Conservation (phyloP, 352 stramenopile genomes). For the Phytophthora kernoviae region DNA sequence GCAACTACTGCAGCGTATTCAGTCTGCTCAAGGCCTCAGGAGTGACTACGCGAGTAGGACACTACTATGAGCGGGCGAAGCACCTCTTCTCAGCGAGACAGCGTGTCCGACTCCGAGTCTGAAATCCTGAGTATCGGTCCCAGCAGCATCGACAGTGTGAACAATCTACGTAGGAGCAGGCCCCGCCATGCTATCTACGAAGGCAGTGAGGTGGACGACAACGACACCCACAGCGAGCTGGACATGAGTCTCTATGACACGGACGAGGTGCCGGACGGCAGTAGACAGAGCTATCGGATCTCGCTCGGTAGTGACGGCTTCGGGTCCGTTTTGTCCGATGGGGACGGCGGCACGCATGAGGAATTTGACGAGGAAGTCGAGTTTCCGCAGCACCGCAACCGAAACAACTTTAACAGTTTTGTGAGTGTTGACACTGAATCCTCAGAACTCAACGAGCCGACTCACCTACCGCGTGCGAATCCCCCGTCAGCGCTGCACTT, state of each 20-base stretch:
- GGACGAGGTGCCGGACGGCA: slow-evolving; percentile 39
- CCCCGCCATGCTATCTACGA: slow-evolving; percentile 32
- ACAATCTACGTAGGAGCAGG: slow-evolving; percentile 18
- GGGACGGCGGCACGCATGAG: slow-evolving; percentile 6
- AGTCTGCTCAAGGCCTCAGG: no score
- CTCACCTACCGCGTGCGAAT: neutral
- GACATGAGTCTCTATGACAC: slow-evolving; percentile 68
- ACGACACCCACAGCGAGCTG: slow-evolving; percentile 56
- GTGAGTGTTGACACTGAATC: slow-evolving; percentile 30
- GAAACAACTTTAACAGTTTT: slow-evolving; percentile 31
- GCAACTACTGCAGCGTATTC: neutral
- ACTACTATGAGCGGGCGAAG: slow-evolving; percentile 20
- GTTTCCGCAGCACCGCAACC: slow-evolving; percentile 17
- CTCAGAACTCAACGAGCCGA: slow-evolving; percentile 19
- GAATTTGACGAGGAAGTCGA: slow-evolving; percentile 20
- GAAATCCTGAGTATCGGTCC: slow-evolving; percentile 30
- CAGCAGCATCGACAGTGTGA: slow-evolving; percentile 24
- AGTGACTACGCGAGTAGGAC: no score
- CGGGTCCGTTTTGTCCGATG: slow-evolving; percentile 27
- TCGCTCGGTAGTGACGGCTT: slow-evolving; percentile 38
- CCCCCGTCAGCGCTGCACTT: slow-evolving; percentile 11
- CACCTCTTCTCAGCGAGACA: slow-evolving; percentile 14
- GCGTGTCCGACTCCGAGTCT: slow-evolving; percentile 27
- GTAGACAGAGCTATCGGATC: slow-evolving; percentile 22
- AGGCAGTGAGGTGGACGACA: slow-evolving; percentile 31